A percentile compares a stretch with the other conserved stretches of the same genome.
These are phyloP conservation scores for Theobroma grandiflorum DNA, from an alignment of 441 rosid species.

Conservation along the genomic window DNA sequence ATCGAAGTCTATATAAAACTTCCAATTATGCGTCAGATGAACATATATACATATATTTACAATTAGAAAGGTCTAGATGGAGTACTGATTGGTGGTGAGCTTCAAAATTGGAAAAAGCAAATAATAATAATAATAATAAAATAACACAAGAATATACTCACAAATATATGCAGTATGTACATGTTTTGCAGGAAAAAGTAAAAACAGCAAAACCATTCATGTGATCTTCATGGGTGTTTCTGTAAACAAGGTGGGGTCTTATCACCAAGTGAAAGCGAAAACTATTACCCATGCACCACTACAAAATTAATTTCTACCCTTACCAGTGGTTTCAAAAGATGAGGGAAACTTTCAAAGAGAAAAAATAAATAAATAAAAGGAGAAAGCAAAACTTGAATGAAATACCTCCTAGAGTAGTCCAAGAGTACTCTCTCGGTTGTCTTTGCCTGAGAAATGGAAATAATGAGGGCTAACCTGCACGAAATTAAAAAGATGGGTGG, in stretches of 20 bases:
- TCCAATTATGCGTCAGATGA: too few relatives aligned
- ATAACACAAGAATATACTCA: neutral
- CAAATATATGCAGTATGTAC: neutral
- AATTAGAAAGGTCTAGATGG: too few relatives aligned
- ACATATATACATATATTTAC: too few relatives aligned
- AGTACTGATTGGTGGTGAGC: too few relatives aligned
- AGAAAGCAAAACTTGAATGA: conserved; percentile 23
- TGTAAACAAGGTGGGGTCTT: neutral
- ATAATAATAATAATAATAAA: neutral
- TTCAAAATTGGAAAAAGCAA: neutral
- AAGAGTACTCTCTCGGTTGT: neutral
- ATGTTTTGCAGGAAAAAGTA: neutral
- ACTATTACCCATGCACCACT: conserved; percentile 12
- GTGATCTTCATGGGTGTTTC: conserved; percentile 27
- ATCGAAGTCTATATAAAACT: too few relatives aligned
- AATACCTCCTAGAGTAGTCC: neutral
- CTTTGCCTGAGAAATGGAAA: neutral
- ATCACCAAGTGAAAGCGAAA: conserved; percentile 13
- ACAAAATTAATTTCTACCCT: neutral
- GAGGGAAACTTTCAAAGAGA: neutral
- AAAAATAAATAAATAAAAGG: too few relatives aligned
- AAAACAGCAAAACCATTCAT: conserved; percentile 6
- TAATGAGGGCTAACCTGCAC: too few relatives aligned
- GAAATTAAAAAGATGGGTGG: too few relatives aligned
- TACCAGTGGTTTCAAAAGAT: neutral